Percentiles rank a stretch among this genome's conserved stretches.
Evolutionary conservation across 164 flowering plant species (phyloP).

Genomic region (Macadamia integrifolia): DNA sequence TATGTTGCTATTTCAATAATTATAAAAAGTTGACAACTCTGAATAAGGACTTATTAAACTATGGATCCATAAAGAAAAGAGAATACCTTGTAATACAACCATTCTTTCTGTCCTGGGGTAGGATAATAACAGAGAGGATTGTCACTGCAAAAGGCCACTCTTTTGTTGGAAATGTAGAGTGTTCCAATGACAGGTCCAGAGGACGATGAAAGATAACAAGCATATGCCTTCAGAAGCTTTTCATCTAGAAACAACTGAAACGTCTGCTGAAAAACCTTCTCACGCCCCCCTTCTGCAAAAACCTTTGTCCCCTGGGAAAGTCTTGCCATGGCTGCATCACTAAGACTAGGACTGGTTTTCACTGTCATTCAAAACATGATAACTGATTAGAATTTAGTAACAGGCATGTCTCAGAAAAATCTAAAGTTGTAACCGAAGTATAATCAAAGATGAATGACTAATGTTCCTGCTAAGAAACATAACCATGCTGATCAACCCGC

Average conservation of each 20-base stretch:
- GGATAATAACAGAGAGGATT: constrained; percentile 50
- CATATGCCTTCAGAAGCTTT: constrained; percentile 50
- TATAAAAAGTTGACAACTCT: neutral
- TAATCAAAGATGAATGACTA: too few species aligned
- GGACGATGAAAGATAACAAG: constrained; percentile 56
- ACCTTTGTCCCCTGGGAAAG: constrained; percentile 49
- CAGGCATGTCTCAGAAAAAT: too few species aligned
- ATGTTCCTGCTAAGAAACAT: too few species aligned
- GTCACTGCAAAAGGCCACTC: constrained; percentile 61
- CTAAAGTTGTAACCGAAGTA: too few species aligned
- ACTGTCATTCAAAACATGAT: constrained; percentile 25
- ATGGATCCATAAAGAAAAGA: neutral
- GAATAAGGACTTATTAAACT: neutral
- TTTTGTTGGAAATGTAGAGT: constrained; percentile 43
- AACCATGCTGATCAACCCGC: too few species aligned
- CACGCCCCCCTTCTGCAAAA: constrained; percentile 52
- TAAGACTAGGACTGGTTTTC: constrained; percentile 46
- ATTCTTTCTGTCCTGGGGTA: constrained; percentile 47
- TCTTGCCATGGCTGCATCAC: constrained; percentile 60
- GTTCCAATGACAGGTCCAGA: constrained; percentile 68
- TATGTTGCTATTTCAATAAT: neutral
- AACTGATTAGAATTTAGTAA: neutral
- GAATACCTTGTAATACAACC: constrained; percentile 66
- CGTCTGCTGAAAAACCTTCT: constrained; percentile 44
- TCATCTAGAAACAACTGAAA: constrained; percentile 38